Evolutionary conservation across 805 yeast genomes (phyloP), one percentile per base, ranked within the genome.

Genomic region (Wickerhamomyces hampshirensis): DNA sequence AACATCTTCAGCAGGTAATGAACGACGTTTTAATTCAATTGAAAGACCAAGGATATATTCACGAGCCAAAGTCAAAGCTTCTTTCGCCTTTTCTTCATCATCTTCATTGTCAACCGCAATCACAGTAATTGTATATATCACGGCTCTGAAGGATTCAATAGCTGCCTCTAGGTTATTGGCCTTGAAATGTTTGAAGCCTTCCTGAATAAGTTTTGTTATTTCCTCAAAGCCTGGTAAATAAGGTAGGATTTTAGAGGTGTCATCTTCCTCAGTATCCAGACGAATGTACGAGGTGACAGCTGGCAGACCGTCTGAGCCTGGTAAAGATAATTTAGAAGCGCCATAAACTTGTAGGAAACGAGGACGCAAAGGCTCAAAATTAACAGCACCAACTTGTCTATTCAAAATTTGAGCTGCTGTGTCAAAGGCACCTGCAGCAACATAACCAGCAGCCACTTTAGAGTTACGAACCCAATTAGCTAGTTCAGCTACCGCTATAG

Each of bases 391-490:
- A 30, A 81, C 69, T 62, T 94, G 98, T 54, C 91, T 83, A 66
- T 82, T 79, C 52, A 93, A 73, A 56, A 94, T 75, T 53, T 88
- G 94, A 27, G 96, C 93, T 26, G 98, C 99, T 36, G 91, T 84
- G 48, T 88, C 97, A 58, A 91, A 91, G 5, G 94, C 84, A 51
- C 99, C 99, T 3, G 96, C 88, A 2, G 98, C 97, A 53, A 83
- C 88, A 51, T 87, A 85, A 18, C 86, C 87, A 21, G 96, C 97
- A 5, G 97, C 87, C 38, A 89, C 74, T 44, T 82, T 84, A 13
- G 96, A 84, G 61, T 84, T 86, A 47, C 91, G 82, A 21, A 85
- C 73, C 98, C 99, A 94, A 40, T 62, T 61, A 4, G 80, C 80
- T 23, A 78, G 62, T 57, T 89, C 96, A 18, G 69, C 43, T 10